A percentile compares a stretch with the other conserved stretches of the same genome.
Conservation (phyloP, 768 basidiomycete genomes). For the Suillus weaverae region DNA sequence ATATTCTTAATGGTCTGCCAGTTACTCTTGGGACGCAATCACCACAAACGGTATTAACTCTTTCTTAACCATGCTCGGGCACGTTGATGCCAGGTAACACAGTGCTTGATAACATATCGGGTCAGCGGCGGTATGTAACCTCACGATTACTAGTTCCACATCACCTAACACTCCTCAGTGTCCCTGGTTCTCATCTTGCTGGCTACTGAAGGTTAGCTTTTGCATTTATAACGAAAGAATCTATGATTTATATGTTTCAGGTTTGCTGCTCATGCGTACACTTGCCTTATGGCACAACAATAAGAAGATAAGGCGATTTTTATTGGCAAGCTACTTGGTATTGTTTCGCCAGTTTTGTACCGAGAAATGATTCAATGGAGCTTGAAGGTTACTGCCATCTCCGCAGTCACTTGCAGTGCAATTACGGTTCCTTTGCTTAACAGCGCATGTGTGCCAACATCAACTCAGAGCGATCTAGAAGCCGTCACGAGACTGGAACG, state of each 20-base stretch:
- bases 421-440: constrained; percentile 1
- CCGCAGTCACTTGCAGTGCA: constrained; percentile 3
- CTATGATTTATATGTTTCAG: not conserved
- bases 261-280: constrained; percentile 12
- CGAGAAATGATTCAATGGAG: not conserved
- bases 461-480: not conserved
- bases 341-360: not conserved
- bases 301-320: not conserved
- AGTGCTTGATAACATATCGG: constrained; percentile 13
- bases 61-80: not conserved
- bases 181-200: constrained; percentile 8
- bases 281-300: constrained; percentile 9
- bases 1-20: not conserved
- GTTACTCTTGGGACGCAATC: not conserved
- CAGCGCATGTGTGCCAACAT: constrained; percentile 4
- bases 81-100: not conserved
- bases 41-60: not conserved
- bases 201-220: constrained; percentile 8
- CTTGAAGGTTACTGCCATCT: constrained; percentile 7
- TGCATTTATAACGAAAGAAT: not conserved
- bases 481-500: constrained; percentile 6
- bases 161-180: constrained; percentile 1
- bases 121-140: constrained; percentile 6
- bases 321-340: constrained; percentile 11
- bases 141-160: not conserved